Percentiles rank a stretch among this genome's conserved stretches.
These are phyloP conservation scores for Trifolium pratense DNA, from an alignment of 306 rosid species.

Conservation along the genomic window DNA sequence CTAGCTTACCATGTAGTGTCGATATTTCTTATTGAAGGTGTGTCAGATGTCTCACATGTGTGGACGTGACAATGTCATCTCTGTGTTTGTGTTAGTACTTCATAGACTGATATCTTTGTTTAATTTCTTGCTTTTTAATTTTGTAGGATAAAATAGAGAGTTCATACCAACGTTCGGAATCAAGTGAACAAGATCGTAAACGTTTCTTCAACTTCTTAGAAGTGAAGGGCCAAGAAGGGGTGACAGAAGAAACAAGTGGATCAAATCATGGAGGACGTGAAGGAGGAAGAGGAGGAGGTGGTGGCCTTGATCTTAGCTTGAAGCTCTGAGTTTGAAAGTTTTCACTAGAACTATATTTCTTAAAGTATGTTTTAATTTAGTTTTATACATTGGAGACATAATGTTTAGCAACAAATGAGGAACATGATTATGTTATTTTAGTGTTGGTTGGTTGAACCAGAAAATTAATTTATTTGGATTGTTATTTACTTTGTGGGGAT, in stretches of 20 bases:
- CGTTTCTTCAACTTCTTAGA: constrained; percentile 52
- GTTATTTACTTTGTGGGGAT: background rate
- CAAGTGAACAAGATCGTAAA: constrained; percentile 33
- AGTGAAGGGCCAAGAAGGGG: constrained; percentile 36
- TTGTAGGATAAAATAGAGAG: constrained; percentile 45
- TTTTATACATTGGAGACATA: constrained; percentile 14
- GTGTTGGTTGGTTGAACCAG: too few species aligned
- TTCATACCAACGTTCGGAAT: constrained; percentile 31
- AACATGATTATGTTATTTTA: background rate
- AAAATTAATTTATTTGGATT: too few species aligned
- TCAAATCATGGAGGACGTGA: constrained; percentile 40
- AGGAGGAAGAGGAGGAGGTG: constrained; percentile 37
- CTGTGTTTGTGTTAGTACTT: background rate
- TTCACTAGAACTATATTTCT: background rate
- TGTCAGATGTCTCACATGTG: background rate
- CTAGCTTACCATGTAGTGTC: background rate
- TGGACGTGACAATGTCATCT: background rate
- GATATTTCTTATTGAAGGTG: too few species aligned
- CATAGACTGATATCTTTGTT: background rate
- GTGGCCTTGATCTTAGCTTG: constrained; percentile 59
- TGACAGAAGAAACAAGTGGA: constrained; percentile 22
- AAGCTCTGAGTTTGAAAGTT: constrained; percentile 47
- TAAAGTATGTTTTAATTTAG: background rate
- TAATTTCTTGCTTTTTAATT: background rate
- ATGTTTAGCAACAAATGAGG: constrained; percentile 5